phyloP scores from a whole-genome alignment of 2,329 filamentous ascomycete species.

The Aspergillus thermomutatus region DNA sequence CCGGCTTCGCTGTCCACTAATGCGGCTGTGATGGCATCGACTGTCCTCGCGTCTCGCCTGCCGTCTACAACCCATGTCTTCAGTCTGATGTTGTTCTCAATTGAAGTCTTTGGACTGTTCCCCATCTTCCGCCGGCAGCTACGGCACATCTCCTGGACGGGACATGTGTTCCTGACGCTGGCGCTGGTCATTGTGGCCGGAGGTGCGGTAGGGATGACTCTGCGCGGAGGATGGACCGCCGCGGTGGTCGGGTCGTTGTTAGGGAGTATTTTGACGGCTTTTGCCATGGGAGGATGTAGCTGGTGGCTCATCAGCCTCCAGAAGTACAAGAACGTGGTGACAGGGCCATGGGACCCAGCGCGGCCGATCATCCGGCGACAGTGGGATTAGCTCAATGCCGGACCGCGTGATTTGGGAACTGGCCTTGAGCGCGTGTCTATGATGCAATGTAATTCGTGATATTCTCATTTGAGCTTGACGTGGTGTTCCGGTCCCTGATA shows the following conservation, averaged over 20 bases:
- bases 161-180: constrained; percentile 74
- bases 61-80: constrained; percentile 93
- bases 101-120: constrained; percentile 95
- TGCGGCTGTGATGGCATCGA: constrained; percentile 92
- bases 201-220: constrained; percentile 66
- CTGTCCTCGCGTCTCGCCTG: constrained; percentile 84
- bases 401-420: not conserved
- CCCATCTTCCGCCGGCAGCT: constrained; percentile 95
- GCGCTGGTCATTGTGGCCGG: constrained; percentile 76
- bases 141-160: constrained; percentile 73
- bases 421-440: not conserved
- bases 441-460: constrained; percentile 1
- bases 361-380: constrained; percentile 58
- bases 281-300: constrained; percentile 88
- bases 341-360: constrained; percentile 95
- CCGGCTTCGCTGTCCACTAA: constrained; percentile 79
- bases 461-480: not conserved
- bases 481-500: not conserved
- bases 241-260: constrained; percentile 70
- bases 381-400: constrained; percentile 34
- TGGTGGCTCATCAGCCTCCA: constrained; percentile 98
- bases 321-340: constrained; percentile 99
- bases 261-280: constrained; percentile 67
- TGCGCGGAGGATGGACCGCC: constrained; percentile 53
- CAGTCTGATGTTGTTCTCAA: constrained; percentile 89